Evolutionary conservation across 805 yeast species (phyloP).

Genomic region (Zygotorulaspora chibaensis): DNA sequence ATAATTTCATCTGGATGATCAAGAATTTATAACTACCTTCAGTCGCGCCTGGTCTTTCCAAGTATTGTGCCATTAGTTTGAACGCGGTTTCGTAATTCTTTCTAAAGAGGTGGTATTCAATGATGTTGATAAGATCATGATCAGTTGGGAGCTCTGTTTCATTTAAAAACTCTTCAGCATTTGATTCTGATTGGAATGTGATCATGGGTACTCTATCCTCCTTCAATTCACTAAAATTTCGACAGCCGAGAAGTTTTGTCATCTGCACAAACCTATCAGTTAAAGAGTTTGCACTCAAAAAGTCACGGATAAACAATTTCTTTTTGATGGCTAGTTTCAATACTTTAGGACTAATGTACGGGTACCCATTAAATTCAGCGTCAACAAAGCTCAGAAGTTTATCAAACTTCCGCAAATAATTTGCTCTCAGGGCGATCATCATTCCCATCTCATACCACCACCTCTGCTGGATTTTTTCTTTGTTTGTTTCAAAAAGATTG

Average conservation of each 20-base stretch:
- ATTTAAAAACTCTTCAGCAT: constrained; percentile 32
- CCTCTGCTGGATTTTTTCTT: constrained; percentile 39
- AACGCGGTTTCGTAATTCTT: constrained; percentile 15
- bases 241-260: constrained; percentile 28
- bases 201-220: constrained; percentile 13
- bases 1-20: constrained; percentile 25
- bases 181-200: constrained; percentile 27
- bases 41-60: constrained; percentile 18
- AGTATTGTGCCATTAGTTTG: constrained; percentile 25
- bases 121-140: constrained; percentile 25
- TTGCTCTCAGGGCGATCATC: constrained; percentile 37
- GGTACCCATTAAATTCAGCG: constrained; percentile 22
- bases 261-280: constrained; percentile 28
- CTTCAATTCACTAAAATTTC: constrained; percentile 1
- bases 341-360: constrained; percentile 38
- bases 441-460: constrained; percentile 55
- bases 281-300: constrained; percentile 34
- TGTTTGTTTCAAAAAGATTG: constrained; percentile 36
- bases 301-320: constrained; percentile 29
- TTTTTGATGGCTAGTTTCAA: constrained; percentile 35
- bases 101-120: constrained; percentile 24
- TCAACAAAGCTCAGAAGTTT: constrained; percentile 30
- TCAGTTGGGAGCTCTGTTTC: constrained; percentile 25
- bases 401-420: constrained; percentile 37
- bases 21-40: constrained; percentile 16